Evolutionary conservation across 2,329 filamentous ascomycete genomes (phyloP).

Genomic region (Pseudovirgaria hyperparasitica): DNA sequence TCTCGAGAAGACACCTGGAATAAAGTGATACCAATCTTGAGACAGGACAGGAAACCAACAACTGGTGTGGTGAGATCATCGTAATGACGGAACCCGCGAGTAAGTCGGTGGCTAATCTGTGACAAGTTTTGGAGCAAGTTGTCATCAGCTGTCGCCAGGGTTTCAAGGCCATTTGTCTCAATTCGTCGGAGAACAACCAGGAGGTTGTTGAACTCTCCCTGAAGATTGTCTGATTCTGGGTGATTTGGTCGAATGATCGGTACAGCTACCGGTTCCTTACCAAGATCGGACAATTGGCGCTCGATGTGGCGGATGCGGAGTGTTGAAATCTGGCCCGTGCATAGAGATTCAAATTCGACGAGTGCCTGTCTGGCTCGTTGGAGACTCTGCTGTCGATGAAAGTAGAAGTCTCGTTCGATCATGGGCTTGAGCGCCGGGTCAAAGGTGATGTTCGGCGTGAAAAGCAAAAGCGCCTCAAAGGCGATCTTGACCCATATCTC

Average conservation of each 20-base stretch:
- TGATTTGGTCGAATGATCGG: conserved; percentile 57
- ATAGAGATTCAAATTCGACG: conserved; percentile 49
- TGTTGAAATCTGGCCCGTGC: conserved; percentile 56
- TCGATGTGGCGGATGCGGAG: conserved; percentile 52
- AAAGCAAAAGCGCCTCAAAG: conserved; percentile 61
- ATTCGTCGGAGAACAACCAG: conserved; percentile 31
- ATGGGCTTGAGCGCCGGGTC: conserved; percentile 57
- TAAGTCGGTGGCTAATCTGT: conserved; percentile 58
- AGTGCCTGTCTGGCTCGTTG: conserved; percentile 47
- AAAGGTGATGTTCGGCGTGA: conserved; percentile 74
- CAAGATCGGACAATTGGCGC: conserved; percentile 49
- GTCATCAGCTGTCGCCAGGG: conserved; percentile 14
- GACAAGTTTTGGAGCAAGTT: conserved; percentile 43
- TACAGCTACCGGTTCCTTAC: conserved; percentile 51
- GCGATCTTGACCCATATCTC: conserved; percentile 70
- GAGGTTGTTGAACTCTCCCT: conserved; percentile 72
- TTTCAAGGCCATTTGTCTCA: too few relatives aligned
- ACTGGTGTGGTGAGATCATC: conserved; percentile 73
- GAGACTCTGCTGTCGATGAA: conserved; percentile 44
- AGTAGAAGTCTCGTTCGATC: conserved; percentile 50
- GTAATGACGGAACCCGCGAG: conserved; percentile 60
- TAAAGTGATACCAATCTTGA: conserved; percentile 66
- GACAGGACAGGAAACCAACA: conserved; percentile 64
- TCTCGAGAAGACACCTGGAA: conserved; percentile 23
- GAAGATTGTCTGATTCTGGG: conserved; percentile 58